phyloP scores from a whole-genome alignment of 2,329 filamentous ascomycete species.

The Penicillium sp. region DNA sequence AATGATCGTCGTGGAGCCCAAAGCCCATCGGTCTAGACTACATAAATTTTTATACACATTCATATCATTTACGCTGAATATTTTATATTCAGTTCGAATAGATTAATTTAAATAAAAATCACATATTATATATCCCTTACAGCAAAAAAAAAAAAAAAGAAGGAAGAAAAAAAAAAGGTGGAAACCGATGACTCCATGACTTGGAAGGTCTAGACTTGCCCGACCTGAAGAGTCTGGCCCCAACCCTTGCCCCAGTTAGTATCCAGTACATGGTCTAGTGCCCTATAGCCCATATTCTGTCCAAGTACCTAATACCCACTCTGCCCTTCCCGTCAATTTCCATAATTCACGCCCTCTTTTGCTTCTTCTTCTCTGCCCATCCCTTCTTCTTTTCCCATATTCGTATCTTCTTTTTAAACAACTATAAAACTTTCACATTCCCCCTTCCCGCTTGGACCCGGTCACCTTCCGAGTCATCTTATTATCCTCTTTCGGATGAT shows the following conservation, averaged over 20 bases:
- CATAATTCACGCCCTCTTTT: conserved; percentile 20
- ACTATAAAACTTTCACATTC: conserved; percentile 9
- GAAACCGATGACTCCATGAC: conserved; percentile 27
- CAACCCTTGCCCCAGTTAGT: conserved; percentile 11
- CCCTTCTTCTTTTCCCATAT: conserved; percentile 10
- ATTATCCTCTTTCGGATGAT: no score
- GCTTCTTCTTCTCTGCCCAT: conserved; percentile 15
- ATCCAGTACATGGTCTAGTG: conserved; percentile 10
- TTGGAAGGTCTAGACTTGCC: conserved; percentile 22
- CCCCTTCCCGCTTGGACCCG: conserved; percentile 1
- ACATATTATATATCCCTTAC: conserved; percentile 1
- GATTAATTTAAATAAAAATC: neutral
- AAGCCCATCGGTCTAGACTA: conserved; percentile 12
- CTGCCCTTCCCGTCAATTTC: conserved; percentile 12
- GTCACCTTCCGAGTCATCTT: no score
- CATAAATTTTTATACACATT: neutral
- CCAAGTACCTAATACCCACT: conserved; percentile 21
- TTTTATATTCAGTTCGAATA: neutral
- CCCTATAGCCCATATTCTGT: conserved; percentile 1
- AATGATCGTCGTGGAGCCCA: conserved; percentile 20
- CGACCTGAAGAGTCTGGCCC: conserved; percentile 17
- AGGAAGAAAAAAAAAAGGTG: neutral
- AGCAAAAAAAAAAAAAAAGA: neutral
- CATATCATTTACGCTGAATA: no score
- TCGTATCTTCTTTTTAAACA: conserved; percentile 10